Base-by-base conservation (phyloP, 805 yeast species). In the Cyberlindnera euphorbiae region DNA sequence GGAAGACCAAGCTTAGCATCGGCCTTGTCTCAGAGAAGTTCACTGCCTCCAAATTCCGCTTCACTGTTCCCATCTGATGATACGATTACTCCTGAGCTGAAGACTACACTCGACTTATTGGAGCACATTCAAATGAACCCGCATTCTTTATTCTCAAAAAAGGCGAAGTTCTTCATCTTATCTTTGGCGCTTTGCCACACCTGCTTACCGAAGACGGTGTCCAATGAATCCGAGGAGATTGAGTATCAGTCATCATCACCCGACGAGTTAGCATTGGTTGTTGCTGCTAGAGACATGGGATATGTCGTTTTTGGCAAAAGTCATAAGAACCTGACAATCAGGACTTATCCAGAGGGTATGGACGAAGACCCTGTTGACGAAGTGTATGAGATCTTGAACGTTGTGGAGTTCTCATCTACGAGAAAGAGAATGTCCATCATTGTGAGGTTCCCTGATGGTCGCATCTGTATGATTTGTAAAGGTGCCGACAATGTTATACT, bases 391-490 rank as follows among this genome's bases (percentile, higher is more conserved):
- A 66, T 93, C 8, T 62, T 93, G 43, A 90, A 93, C 41, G 73
- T 75, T 2, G 79, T 93, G 39, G 97, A 90, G 39, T 93, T 93
- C 53, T 69, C 90, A 1, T 85, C 96, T 1, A 66, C 79, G 4
- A 76, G 99, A 52, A 93, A 93, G 61, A 73, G 98, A 54, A 93
- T 93, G 99, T 86, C 97, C 0, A 77, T 85, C n/a, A 57, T 90
- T 8, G 79, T 88, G 1, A 70, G 63, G 42, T 76, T 84, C 48
- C 96, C 97, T 0, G 82, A 84, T 55, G 75, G 75, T 6, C 71
- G 82, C 40, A 71, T 88, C 16, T 76, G 90, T 30, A 53, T 93
- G 45, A 64, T 93, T 28, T 87, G 96, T 61, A 93, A 93, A 61
- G 99, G 98, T 36, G 98, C 99, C 2, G 98, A 93, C 58, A 86